Base-by-base conservation (phyloP, 768 basidiomycete species). In the Paxillus ammoniavirescens region DNA sequence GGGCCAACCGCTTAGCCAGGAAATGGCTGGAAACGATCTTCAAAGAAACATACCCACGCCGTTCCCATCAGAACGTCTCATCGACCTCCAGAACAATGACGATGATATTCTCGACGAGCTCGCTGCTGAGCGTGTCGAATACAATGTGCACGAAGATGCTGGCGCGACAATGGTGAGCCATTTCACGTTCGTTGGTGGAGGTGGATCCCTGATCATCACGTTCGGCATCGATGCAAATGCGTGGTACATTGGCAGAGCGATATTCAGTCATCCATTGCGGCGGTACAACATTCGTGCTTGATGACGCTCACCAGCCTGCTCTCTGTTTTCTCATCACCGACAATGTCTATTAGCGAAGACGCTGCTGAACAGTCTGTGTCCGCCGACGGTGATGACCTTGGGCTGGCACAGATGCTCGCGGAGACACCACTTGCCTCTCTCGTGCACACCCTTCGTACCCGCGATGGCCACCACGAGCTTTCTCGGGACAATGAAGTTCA, bases 241-340 rank as follows among this genome's bases (percentile, higher is more conserved):
- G 53, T 52, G 28, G 30, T 47, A n/a, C 52, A 52, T 47, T 35
- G 58, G 37, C 63, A 87, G 82, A 77, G 75, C 56, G 83, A 87
- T 58, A 72, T 90, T 35, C 73, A 86, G 60, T 82, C 86, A 8
- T 91, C 89, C n/a, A 84, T 93, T 58, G 73, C 78, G 13, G 77
- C 80, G 51, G 87, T 92, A 31, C 85, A 90, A 61, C 79, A 77
- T 54, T 88, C 87, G 15, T 91, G 87, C 65, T 62, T 92, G 23
- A 84, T 83, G 75, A 87, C 87, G 2, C 73, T 93, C 44, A 82
- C 84, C 60, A 84, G 82, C 66, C 75, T 91, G 18, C 79, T 91
- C 18, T 82, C 82, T 31, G 74, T 72, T 12, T 74, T 79, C 14
- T 69, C 70, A 2, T 33, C 52, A 0, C 10, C 17, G 0, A 6